phyloP scores from a whole-genome alignment of 2,329 filamentous ascomycete species.

The Tolypocladium guangdongense region DNA sequence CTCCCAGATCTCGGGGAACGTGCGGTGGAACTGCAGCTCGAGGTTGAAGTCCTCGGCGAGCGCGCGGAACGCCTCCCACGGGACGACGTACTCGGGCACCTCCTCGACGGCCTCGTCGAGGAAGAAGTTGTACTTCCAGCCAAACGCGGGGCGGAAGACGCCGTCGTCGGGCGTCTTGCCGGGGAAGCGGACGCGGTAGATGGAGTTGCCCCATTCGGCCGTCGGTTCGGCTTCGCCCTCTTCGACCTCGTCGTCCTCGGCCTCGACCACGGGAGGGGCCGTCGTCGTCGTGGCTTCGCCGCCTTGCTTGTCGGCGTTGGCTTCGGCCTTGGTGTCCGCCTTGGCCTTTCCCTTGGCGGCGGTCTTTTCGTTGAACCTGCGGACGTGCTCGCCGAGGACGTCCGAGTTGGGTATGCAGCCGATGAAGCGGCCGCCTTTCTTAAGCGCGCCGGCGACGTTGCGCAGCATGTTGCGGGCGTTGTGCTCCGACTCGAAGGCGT shows the following conservation, averaged over 20 bases:
- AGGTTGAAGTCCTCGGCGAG: conserved; percentile 94
- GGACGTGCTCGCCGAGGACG: conserved; percentile 70
- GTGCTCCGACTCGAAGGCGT: conserved; percentile 86
- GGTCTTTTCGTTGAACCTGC: conserved; percentile 54
- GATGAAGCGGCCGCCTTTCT: conserved; percentile 89
- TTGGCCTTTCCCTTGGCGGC: conserved; percentile 22
- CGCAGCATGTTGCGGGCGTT: conserved; percentile 86
- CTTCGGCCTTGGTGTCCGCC: conserved; percentile 7
- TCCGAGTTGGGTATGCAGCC: conserved; percentile 97
- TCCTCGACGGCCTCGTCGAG: conserved; percentile 93
- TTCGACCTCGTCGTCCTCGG: conserved; percentile 37
- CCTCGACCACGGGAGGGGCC: conserved; percentile 15
- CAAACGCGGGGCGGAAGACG: conserved; percentile 86
- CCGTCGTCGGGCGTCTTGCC: conserved; percentile 75
- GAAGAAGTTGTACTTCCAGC: conserved; percentile 97
- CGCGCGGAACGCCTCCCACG: conserved; percentile 94
- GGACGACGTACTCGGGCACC: conserved; percentile 94
- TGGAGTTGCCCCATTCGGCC: conserved; percentile 84
- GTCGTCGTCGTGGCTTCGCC: conserved; percentile 6
- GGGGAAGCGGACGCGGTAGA: conserved; percentile 85
- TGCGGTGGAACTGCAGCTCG: conserved; percentile 86
- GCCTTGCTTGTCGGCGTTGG: conserved; percentile 4
- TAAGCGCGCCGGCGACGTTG: conserved; percentile 82
- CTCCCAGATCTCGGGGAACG: conserved; percentile 85
- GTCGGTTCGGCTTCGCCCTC: conserved; percentile 52